phyloP scores from a whole-genome alignment of 2,329 filamentous ascomycete genomes.

The Tolypocladium ophioglossoides region DNA sequence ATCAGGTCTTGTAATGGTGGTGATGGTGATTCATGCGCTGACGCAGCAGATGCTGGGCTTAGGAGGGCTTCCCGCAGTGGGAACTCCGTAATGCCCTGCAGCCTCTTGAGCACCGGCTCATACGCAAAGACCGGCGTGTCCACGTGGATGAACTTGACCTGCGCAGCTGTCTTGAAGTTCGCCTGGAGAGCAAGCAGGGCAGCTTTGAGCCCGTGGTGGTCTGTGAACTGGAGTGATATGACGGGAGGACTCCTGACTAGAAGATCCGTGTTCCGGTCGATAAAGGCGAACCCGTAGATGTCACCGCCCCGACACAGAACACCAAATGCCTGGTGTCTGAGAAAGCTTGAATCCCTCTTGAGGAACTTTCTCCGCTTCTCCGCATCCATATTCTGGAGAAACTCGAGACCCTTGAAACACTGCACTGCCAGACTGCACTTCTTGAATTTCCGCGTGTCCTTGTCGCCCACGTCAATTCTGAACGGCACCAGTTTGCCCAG shows the following conservation, averaged over 20 bases:
- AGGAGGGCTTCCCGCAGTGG: slow-evolving; percentile 46
- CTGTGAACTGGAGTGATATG: slow-evolving; percentile 40
- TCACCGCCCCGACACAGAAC: slow-evolving; percentile 41
- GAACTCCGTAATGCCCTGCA: slow-evolving; percentile 45
- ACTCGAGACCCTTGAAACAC: too few species aligned
- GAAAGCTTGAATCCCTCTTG: slow-evolving; percentile 32
- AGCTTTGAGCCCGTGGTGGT: slow-evolving; percentile 26
- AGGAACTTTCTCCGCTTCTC: slow-evolving; percentile 30
- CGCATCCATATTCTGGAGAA: too few species aligned
- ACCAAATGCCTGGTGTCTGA: slow-evolving; percentile 52
- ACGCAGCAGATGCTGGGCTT: slow-evolving; percentile 6
- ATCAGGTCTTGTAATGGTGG: neutral
- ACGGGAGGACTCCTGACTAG: slow-evolving; percentile 33
- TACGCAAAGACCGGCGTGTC: slow-evolving; percentile 59
- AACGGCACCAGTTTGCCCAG: too few species aligned
- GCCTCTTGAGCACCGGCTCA: slow-evolving; percentile 50
- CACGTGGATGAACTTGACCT: slow-evolving; percentile 43
- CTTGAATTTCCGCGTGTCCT: too few species aligned
- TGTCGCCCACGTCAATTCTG: too few species aligned
- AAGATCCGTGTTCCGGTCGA: slow-evolving; percentile 39
- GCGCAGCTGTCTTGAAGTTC: too few species aligned
- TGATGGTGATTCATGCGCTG: neutral
- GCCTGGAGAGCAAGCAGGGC: too few species aligned
- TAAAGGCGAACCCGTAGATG: slow-evolving; percentile 48
- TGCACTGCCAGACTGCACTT: too few species aligned